phyloP scores from a whole-genome alignment of 148 eudicot genomes.

The Beta vulgaris region DNA sequence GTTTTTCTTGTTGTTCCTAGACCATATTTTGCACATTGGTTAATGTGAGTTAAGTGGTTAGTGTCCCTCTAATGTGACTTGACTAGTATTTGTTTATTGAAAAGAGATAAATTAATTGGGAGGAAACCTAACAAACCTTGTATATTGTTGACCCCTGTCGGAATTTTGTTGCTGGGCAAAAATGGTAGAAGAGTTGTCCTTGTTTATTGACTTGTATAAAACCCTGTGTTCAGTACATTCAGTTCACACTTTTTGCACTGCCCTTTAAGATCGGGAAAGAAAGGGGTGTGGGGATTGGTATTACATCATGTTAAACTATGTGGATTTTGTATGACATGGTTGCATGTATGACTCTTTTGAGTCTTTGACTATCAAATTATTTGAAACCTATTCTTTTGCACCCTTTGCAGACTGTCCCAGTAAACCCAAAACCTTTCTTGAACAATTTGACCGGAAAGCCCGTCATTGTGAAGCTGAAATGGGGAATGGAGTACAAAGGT shows the following conservation, averaged over 20 bases:
- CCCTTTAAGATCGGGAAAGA: not conserved
- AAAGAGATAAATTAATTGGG: no score
- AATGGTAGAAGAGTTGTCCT: not conserved
- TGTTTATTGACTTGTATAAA: not conserved
- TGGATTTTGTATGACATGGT: not conserved
- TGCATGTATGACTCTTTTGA: not conserved
- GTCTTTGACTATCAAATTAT: not conserved
- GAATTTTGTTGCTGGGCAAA: not conserved
- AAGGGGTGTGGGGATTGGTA: not conserved
- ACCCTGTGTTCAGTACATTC: not conserved
- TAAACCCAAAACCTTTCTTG: conserved; percentile 72
- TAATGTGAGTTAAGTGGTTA: not conserved
- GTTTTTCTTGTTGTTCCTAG: not conserved
- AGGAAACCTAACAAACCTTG: no score
- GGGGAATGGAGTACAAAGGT: conserved; percentile 87
- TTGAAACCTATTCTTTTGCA: not conserved
- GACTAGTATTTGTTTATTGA: no score
- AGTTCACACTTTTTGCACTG: not conserved
- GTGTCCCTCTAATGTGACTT: no score
- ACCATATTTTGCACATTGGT: not conserved
- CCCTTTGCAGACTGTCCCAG: conserved; percentile 62
- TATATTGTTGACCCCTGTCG: no score
- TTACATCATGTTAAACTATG: not conserved
- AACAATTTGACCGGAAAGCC: conserved; percentile 71
- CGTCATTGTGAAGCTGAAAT: conserved; percentile 63